Conservation (phyloP, 305 asterid genomes). For the Solanum hybrid region DNA sequence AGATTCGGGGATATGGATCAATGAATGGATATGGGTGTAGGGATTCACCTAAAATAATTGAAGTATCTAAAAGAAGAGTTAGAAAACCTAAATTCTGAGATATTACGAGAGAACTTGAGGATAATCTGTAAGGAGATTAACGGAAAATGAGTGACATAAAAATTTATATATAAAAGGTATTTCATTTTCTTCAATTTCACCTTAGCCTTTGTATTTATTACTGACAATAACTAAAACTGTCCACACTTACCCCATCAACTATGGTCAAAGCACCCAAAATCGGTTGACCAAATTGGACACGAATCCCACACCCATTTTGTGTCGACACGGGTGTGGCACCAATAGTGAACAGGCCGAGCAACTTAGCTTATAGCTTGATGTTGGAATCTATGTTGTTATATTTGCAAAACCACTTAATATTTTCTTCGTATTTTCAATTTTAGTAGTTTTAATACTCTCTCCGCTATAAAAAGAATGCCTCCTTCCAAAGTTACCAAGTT, state of each 20-base stretch:
- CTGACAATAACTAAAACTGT: neutral
- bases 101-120: neutral
- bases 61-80: too few species aligned
- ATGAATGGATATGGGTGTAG: neutral
- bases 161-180: too few species aligned
- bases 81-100: neutral
- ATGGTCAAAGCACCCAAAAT: neutral
- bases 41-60: too few species aligned
- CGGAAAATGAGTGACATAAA: neutral
- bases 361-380: neutral
- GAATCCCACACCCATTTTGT: neutral
- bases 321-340: neutral
- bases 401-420: too few species aligned
- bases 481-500: too few species aligned
- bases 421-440: too few species aligned
- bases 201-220: neutral
- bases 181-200: neutral
- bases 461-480: too few species aligned
- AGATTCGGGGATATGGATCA: accelerated
- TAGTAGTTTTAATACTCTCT: neutral
- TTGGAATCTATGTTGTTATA: too few species aligned
- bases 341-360: neutral
- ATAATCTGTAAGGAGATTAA: too few species aligned
- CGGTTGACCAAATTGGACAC: too few species aligned
- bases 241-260: neutral